Evolutionary conservation across 2,329 filamentous ascomycete genomes (phyloP), one percentile per base, ranked within the genome.

Genomic region (Cladosporium sp.): DNA sequence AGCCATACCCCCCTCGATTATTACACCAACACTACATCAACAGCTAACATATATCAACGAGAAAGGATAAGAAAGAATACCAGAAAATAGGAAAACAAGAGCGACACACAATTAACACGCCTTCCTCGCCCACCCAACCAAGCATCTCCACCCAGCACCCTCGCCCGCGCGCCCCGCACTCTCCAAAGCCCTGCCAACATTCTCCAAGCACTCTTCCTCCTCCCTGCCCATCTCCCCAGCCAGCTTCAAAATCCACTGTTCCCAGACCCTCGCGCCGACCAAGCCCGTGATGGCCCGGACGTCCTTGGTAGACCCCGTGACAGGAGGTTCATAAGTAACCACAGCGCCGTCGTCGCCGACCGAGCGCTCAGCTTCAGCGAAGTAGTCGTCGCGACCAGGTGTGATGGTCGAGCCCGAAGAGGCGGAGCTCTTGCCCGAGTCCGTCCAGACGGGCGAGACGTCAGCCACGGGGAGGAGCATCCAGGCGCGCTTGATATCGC

Each of bases 221-320:
- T 83, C 82, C 75, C 92, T 89, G 29, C 91, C 90, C 74, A 92
- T 95, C 82, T 97, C 93, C 80, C 89, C 86, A 80, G 95, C 91
- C 73, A 94, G 85, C 74, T 92, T 91, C 70, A 97, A 81, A 77
- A 98, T 86, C 95, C 95, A 99, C 77, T 92, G 91, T 84, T 99
- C 95, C 94, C 93, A 99, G 76, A 89, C 89, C 89, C 93, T 95
- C 29, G 90, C 89, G 5, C 92, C 95, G 0, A 94, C 87, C 49
- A 98, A 80, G 23, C 93, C 93, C 14, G 91, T 90, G 69, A 97
- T 83, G 49, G 75, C 76, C 23, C 73, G 72, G n/a, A 77, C 75
- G 55, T 76, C 75, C 28, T 69, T 68, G 10, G 76, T 77, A 59
- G 72, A 76, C 35, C 77, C 77, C 23, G 74, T 75, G 52, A 76